Evolutionary conservation across 768 basidiomycete genomes (phyloP).

Genomic region (Paxillus rubicundulus): DNA sequence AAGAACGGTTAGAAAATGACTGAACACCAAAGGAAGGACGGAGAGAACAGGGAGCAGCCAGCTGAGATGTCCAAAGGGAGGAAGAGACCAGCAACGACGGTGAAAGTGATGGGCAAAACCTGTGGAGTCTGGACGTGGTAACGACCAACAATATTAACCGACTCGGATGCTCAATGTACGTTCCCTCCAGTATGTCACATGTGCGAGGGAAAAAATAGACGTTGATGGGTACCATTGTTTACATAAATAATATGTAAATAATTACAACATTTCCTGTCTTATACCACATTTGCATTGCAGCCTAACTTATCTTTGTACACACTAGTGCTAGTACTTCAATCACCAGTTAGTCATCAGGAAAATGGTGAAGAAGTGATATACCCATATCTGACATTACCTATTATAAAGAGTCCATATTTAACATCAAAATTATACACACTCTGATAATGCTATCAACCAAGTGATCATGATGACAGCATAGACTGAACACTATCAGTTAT

Average conservation of each 20-base stretch:
- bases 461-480: too few relatives aligned
- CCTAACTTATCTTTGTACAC: neutral
- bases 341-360: neutral
- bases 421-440: too few relatives aligned
- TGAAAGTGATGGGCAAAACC: constrained; percentile 1
- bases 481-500: too few relatives aligned
- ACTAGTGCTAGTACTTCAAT: neutral
- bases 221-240: neutral
- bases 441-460: too few relatives aligned
- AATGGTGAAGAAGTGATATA: too few relatives aligned
- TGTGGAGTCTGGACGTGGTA: too few relatives aligned
- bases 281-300: neutral
- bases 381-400: too few relatives aligned
- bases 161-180: too few relatives aligned
- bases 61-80: constrained; percentile 23
- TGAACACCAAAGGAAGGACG: constrained; percentile 16
- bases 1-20: constrained; percentile 15
- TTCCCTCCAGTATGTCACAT: too few relatives aligned
- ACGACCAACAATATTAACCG: neutral
- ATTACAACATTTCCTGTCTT: neutral
- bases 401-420: too few relatives aligned
- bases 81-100: constrained; percentile 14
- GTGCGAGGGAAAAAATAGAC: neutral
- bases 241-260: neutral
- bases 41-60: constrained; percentile 14